These are phyloP conservation scores for Leptodontidium sp. DNA, from an alignment of 2,329 filamentous ascomycete species.

Conservation along the genomic window DNA sequence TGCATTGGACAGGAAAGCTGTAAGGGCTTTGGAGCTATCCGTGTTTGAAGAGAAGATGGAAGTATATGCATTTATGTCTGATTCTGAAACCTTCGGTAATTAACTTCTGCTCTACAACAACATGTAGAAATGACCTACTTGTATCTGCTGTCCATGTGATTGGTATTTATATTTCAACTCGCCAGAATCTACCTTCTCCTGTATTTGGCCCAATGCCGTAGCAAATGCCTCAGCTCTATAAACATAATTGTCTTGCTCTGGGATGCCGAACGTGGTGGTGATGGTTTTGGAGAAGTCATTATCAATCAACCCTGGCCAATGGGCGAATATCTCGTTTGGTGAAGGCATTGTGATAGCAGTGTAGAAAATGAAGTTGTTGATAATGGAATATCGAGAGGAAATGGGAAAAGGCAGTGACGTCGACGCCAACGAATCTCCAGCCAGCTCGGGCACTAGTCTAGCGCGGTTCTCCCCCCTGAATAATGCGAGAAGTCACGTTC, in stretches of 20 bases:
- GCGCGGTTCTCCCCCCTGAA: not conserved
- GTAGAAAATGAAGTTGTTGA: not conserved
- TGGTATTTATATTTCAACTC: slow-evolving; percentile 40
- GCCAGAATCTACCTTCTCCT: slow-evolving; percentile 29
- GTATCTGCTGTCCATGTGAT: slow-evolving; percentile 36
- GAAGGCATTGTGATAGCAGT: slow-evolving; percentile 29
- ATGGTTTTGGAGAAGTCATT: slow-evolving; percentile 38
- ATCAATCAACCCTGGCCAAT: slow-evolving; percentile 36
- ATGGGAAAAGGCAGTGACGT: not conserved
- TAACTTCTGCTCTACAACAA: slow-evolving; percentile 19
- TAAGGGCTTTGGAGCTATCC: slow-evolving; percentile 67
- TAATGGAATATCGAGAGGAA: not conserved
- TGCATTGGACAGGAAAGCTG: slow-evolving; percentile 69
- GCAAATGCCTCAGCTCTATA: slow-evolving; percentile 42
- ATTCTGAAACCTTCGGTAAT: slow-evolving; percentile 37
- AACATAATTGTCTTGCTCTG: slow-evolving; percentile 37
- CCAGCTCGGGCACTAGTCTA: not conserved
- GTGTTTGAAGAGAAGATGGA: slow-evolving; percentile 70
- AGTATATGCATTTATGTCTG: slow-evolving; percentile 72
- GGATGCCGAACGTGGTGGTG: slow-evolving; percentile 35
- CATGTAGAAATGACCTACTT: slow-evolving; percentile 17
- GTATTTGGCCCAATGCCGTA: slow-evolving; percentile 39
- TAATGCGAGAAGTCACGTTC: not conserved
- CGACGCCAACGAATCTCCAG: not conserved
- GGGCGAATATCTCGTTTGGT: slow-evolving; percentile 37